These are phyloP conservation scores for Sporothrix globosa DNA, from an alignment of 2,329 filamentous ascomycete genomes.

Conservation along the genomic window DNA sequence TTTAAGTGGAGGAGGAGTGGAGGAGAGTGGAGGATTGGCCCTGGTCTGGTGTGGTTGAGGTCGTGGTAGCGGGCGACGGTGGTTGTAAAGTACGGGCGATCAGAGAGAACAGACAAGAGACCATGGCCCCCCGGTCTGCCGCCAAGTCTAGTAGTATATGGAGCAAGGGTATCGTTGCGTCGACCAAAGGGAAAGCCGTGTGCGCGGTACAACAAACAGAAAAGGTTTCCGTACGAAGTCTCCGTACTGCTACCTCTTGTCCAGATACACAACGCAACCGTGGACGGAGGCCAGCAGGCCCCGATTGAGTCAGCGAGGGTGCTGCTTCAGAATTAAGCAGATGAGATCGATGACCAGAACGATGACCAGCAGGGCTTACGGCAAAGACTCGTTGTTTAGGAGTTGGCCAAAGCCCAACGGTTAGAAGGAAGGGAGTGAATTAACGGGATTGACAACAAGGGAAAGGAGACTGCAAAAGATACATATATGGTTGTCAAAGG, in stretches of 20 bases:
- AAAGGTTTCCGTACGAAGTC: slow-evolving; percentile 7
- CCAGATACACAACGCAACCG: slow-evolving; percentile 18
- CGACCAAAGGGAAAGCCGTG: slow-evolving; percentile 21
- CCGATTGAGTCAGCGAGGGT: neutral
- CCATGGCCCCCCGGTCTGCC: slow-evolving; percentile 35
- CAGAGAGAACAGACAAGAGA: slow-evolving; percentile 35
- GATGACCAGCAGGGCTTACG: neutral
- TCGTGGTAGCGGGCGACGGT: slow-evolving; percentile 27
- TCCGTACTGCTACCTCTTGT: slow-evolving; percentile 4
- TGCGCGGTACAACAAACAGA: slow-evolving; percentile 32
- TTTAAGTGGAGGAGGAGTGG: slow-evolving; percentile 33
- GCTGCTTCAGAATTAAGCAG: neutral
- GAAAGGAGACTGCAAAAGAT: neutral
- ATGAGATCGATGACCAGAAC: neutral
- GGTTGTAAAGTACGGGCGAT: slow-evolving; percentile 35
- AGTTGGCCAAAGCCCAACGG: slow-evolving; percentile 1
- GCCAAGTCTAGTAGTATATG: slow-evolving; percentile 33
- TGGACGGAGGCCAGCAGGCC: slow-evolving; percentile 20
- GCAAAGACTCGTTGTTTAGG: neutral
- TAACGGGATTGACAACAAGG: slow-evolving; percentile 2
- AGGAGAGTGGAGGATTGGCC: slow-evolving; percentile 30
- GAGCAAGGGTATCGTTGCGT: slow-evolving; percentile 34
- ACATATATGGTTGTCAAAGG: neutral
- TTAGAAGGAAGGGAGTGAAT: neutral
- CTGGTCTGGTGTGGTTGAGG: slow-evolving; percentile 29